Evolutionary conservation across 257 asterid species (phyloP).

Genomic region (Rauvolfia tetraphylla): DNA sequence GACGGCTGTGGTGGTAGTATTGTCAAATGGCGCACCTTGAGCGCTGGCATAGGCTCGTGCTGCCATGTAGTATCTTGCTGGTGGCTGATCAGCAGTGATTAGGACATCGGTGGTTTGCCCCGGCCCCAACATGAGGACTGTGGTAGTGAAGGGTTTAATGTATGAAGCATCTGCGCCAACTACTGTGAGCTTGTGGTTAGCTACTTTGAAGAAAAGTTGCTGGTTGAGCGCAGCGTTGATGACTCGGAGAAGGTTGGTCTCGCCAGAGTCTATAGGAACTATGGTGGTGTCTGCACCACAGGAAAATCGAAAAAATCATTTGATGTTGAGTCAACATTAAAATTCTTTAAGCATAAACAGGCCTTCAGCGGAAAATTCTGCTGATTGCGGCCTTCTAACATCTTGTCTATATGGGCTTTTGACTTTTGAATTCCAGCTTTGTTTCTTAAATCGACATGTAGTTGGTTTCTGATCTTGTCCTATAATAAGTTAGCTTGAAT

Average conservation of each 20-base stretch:
- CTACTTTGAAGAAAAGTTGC: constrained; percentile 78
- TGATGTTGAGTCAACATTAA: too few relatives aligned
- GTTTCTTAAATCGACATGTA: too few relatives aligned
- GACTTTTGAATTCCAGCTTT: too few relatives aligned
- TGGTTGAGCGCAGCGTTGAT: constrained; percentile 80
- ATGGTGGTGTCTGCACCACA: constrained; percentile 47
- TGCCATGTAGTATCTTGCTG: constrained; percentile 72
- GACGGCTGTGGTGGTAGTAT: constrained; percentile 90
- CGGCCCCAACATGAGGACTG: constrained; percentile 87
- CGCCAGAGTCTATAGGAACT: constrained; percentile 57
- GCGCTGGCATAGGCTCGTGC: constrained; percentile 91
- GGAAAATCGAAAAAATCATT: not conserved
- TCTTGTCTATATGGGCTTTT: too few relatives aligned
- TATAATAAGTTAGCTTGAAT: too few relatives aligned
- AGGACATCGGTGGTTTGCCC: constrained; percentile 94
- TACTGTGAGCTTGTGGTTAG: constrained; percentile 80
- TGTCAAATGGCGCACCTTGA: constrained; percentile 79
- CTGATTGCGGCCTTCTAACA: too few relatives aligned
- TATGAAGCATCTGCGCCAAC: constrained; percentile 88
- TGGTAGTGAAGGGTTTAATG: constrained; percentile 76
- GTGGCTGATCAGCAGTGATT: constrained; percentile 63
- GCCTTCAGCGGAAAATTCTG: too few relatives aligned
- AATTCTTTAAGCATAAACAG: too few relatives aligned
- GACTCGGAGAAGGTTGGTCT: constrained; percentile 67
- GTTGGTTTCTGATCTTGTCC: too few relatives aligned